Percentiles rank a stretch among this genome's conserved stretches.
Evolutionary conservation across 75 land plant species (phyloP).

Genomic region (Larix kaempferi): DNA sequence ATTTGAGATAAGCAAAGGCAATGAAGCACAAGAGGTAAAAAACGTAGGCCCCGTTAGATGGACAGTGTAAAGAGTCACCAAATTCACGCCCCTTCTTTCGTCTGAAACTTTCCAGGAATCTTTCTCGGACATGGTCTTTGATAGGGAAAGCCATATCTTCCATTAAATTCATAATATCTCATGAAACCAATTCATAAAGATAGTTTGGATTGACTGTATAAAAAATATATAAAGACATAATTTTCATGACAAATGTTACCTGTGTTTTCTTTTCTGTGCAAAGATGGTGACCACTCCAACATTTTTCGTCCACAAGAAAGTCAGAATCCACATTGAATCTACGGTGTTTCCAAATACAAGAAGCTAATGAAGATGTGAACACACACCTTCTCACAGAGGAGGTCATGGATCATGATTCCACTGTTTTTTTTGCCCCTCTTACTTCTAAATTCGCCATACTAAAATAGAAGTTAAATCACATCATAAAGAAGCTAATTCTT

Average conservation of each 20-base stretch:
- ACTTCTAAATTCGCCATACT: too few relatives aligned
- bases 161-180: neutral
- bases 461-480: too few relatives aligned
- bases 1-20: constrained; percentile 57
- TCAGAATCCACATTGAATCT: neutral
- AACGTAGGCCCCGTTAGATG: constrained; percentile 52
- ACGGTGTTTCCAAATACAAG: constrained; percentile 36
- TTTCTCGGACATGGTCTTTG: constrained; percentile 65
- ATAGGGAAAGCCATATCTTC: constrained; percentile 68
- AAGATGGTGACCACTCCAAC: constrained; percentile 52
- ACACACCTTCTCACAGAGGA: constrained; percentile 43
- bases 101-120: constrained; percentile 55
- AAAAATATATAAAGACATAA: neutral
- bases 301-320: constrained; percentile 32
- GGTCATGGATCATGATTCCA: neutral
- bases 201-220: too few relatives aligned
- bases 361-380: constrained; percentile 50
- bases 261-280: constrained; percentile 55
- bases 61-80: constrained; percentile 52
- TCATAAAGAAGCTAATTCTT: too few relatives aligned
- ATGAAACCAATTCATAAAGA: neutral
- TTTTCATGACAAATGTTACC: constrained; percentile 3
- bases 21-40: constrained; percentile 21
- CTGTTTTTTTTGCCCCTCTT: too few relatives aligned
- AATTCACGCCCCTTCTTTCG: constrained; percentile 29